Evolutionary conservation across 2,329 filamentous ascomycete genomes (phyloP), one percentile per base, ranked within the genome.

Genomic region (Apiospora marii): DNA sequence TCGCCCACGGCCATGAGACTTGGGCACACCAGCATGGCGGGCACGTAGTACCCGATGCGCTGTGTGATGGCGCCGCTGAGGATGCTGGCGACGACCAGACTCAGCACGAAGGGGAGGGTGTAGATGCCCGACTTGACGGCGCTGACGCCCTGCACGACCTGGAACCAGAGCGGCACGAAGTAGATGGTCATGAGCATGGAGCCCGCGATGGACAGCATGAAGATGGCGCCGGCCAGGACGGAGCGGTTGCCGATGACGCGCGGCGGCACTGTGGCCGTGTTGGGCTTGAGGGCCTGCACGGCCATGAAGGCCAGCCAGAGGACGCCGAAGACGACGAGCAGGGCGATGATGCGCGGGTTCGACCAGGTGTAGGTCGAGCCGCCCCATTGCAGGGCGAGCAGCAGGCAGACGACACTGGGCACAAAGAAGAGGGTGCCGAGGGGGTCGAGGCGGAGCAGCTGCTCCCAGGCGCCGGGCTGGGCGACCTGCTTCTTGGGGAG

Each of bases 361-460:
- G 78, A 81, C 89, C 89, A 91, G 0, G 82, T 74, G 75, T 90
- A 81, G 4, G 74, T 76, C 16, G 80, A 81, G 4, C 89, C 89
- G 70, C 89, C 89, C 90, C 90, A 92, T 76, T 92, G 88, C 46
- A 93, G 82, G 0, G 90, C 90, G 6, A 93, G 82, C 3, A 92
- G 81, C 49, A 92, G 87, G 74, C 86, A 90, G 19, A 91, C 84
- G 51, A 91, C 85, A 44, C 86, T 85, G 0, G 90, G 90, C 22
- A 92, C 80, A 74, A 92, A 89, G 79, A 91, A 85, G 19, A 88
- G 77, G 10, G 88, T 91, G 37, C 91, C 90, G 1, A 91, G 77
- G 0, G 88, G 89, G 72, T 92, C 90, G 70, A 80, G 73, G 0
- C 87, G 85, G 74, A 83, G 82, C 70, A 90, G 78, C 69, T 89